A percentile compares a stretch with the other conserved stretches of the same genome.
phyloP scores from a whole-genome alignment of 2,329 filamentous ascomycete species.

The Bipolaris bicolor region DNA sequence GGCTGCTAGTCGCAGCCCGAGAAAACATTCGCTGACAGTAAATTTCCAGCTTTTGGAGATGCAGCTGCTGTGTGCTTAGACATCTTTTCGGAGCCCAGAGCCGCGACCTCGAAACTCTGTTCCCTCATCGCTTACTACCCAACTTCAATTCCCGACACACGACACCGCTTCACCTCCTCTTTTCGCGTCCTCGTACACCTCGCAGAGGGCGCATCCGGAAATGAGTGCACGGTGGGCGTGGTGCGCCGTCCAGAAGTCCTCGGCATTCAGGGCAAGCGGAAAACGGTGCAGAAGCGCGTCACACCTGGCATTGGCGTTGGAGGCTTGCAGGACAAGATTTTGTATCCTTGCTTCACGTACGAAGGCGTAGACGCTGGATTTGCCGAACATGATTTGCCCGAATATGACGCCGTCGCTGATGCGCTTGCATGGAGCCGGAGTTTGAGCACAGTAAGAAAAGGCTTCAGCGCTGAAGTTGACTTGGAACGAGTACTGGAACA shows the following conservation, averaged over 20 bases:
- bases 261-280: conserved; percentile 59
- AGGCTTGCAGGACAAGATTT: conserved; percentile 50
- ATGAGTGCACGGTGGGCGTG: conserved; percentile 57
- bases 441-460: conserved; percentile 64
- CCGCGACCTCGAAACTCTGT: conserved; percentile 57
- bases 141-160: conserved; percentile 60
- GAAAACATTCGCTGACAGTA: conserved; percentile 11
- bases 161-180: conserved; percentile 52
- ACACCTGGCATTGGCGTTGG: conserved; percentile 60
- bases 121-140: conserved; percentile 70
- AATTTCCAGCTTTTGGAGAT: conserved; percentile 62
- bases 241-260: conserved; percentile 57
- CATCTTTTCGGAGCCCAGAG: conserved; percentile 62
- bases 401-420: conserved; percentile 68
- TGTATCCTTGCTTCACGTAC: conserved; percentile 61
- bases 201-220: conserved; percentile 46
- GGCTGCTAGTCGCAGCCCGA: background rate
- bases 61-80: conserved; percentile 66
- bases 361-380: conserved; percentile 67
- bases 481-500: conserved; percentile 55
- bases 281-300: conserved; percentile 56
- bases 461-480: conserved; percentile 60
- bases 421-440: conserved; percentile 73
- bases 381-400: conserved; percentile 71
- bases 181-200: conserved; percentile 64